A percentile compares a stretch with the other conserved stretches of the same genome.
Evolutionary conservation across 1,284 basidiomycete genomes (phyloP).

Genomic region (Sporisorium sorghi): DNA sequence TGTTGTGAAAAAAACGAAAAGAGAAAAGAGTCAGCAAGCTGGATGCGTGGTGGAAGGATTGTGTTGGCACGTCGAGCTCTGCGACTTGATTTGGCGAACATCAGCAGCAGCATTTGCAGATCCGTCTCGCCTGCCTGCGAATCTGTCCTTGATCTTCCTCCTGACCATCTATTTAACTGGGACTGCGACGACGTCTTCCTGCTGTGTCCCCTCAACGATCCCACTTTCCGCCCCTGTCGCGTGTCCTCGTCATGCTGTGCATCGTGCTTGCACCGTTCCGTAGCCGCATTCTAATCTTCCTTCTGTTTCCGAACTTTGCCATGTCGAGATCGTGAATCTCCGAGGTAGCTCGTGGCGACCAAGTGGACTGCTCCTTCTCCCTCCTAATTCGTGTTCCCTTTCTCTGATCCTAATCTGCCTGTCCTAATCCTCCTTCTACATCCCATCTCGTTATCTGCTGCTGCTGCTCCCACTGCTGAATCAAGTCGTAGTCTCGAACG

Average conservation of each 20-base stretch:
- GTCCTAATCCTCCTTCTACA: not conserved
- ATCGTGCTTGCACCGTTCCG: not conserved
- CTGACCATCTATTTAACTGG: not conserved
- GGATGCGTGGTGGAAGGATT: not conserved
- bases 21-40: constrained; percentile 17
- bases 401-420: not conserved
- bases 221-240: not conserved
- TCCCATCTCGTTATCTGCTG: not conserved
- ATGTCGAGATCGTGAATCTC: too few relatives aligned
- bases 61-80: not conserved
- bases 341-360: not conserved
- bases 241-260: not conserved
- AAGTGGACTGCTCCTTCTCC: not conserved
- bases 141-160: not conserved
- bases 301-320: too few relatives aligned
- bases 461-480: constrained; percentile 16
- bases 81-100: constrained; percentile 4
- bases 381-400: not conserved
- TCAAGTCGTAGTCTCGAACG: constrained; percentile 1
- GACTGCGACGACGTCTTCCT: too few relatives aligned
- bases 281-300: not conserved
- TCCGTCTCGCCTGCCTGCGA: not conserved
- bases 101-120: not conserved
- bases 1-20: constrained; percentile 70
- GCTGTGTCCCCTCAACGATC: too few relatives aligned